phyloP scores from a whole-genome alignment of 805 yeast genomes.

The Wickerhamomyces queroliae region DNA sequence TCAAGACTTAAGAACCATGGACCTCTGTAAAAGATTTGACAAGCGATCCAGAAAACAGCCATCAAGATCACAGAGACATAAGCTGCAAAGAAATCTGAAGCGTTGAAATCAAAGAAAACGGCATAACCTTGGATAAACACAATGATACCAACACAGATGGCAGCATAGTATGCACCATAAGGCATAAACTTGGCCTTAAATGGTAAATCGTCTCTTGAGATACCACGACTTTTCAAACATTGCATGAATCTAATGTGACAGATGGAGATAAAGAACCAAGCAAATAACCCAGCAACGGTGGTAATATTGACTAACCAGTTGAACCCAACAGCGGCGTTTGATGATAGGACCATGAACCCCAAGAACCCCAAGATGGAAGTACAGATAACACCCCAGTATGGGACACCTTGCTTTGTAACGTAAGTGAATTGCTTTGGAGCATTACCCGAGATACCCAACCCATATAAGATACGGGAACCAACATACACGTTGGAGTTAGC shows the following conservation, averaged over 20 bases:
- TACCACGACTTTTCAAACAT: conserved; percentile 53
- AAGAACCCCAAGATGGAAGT: conserved; percentile 54
- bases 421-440: conserved; percentile 50
- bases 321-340: conserved; percentile 49
- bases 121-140: conserved; percentile 65
- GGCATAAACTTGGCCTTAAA: conserved; percentile 67
- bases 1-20: conserved; percentile 41
- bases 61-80: conserved; percentile 59
- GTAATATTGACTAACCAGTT: conserved; percentile 63
- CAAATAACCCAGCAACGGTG: conserved; percentile 60
- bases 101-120: conserved; percentile 49
- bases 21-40: conserved; percentile 43
- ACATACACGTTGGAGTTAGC: conserved; percentile 67
- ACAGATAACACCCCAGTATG: conserved; percentile 46
- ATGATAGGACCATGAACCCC: conserved; percentile 48
- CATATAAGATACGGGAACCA: conserved; percentile 58
- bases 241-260: conserved; percentile 60
- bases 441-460: conserved; percentile 47
- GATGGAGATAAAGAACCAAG: conserved; percentile 58
- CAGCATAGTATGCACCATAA: conserved; percentile 54
- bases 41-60: conserved; percentile 42
- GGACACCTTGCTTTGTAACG: conserved; percentile 54
- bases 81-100: conserved; percentile 52
- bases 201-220: conserved; percentile 59
- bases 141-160: conserved; percentile 45